phyloP scores from a whole-genome alignment of 1,284 basidiomycete genomes.

The Ceratobasidium sp. region DNA sequence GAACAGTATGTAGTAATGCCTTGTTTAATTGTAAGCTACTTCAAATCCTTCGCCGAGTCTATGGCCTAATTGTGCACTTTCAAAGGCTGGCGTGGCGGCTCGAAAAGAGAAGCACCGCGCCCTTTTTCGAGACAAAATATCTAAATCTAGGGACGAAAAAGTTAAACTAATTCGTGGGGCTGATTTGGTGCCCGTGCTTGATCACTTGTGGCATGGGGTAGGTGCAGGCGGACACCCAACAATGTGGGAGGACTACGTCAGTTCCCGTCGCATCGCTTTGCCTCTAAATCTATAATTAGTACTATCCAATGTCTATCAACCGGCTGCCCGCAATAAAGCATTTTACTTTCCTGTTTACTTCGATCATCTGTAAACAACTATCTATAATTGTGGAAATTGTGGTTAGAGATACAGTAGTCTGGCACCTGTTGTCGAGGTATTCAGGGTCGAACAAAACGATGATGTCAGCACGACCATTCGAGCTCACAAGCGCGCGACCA shows the following conservation, averaged over 20 bases:
- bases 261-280: background rate
- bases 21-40: conserved; percentile 18
- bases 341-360: background rate
- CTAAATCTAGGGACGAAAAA: background rate
- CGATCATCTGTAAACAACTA: no score
- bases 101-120: conserved; percentile 35
- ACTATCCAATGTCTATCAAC: background rate
- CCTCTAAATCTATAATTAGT: background rate
- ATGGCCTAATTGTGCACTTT: background rate
- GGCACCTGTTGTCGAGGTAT: no score
- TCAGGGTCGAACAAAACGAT: no score
- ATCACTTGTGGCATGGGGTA: conserved; percentile 31
- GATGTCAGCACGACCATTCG: no score
- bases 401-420: no score
- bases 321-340: no score
- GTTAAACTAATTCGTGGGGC: conserved; percentile 20
- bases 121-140: conserved; percentile 6
- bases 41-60: background rate
- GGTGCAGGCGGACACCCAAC: conserved; percentile 1
- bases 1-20: background rate
- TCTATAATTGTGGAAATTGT: no score
- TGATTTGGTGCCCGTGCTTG: conserved; percentile 34
- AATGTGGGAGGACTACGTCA: conserved; percentile 24
- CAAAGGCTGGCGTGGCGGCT: conserved; percentile 29
- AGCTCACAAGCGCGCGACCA: no score